Evolutionary conservation across 2,329 filamentous ascomycete species (phyloP), one percentile per base, ranked within the genome.

Genomic region (Ascochyta koolunga): DNA sequence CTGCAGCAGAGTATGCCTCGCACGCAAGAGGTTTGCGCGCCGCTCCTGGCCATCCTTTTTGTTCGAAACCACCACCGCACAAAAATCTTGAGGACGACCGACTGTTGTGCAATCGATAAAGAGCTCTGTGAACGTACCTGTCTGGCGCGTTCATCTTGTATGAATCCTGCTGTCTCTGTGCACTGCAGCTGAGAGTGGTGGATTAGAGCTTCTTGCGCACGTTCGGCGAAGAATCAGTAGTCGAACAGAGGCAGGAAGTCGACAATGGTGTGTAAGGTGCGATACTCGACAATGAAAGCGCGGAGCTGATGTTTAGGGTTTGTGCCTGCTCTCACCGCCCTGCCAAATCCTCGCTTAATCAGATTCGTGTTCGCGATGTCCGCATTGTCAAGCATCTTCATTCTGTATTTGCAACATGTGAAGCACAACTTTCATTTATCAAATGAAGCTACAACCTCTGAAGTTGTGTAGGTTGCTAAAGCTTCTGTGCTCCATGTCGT

Each of bases 81-180:
- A 22, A 5, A 4, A 13, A 3, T 33, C 8, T 11, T 5, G 7
- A 19, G 27, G 19, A 7, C 6, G 13, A 38, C 7, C 36, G 19
- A 19, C 16, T 29, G 13, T 10, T 16, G 5, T 25, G 13, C 18
- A 13, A 15, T 25, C 19, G 35, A 15, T 16, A 32, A 44, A 16
- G 18, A 15, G 21, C 8, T 13, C 7, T 10, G 2, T 15, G 9
- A 40, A 50, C 70, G 18, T 70, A 74, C 72, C 72, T 69, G 50
- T 75, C 72, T 40, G 72, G 72, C 36, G 72, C 72, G 69, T 75
- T 75, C 72, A 75, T 75, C 3, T 25, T 71, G 62, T 27, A 13
- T 46, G 22, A 44, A n/a, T 19, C 22, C n/a, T 43, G n/a, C 43
- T 52, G 44, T 48, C 48, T 50, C 48, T 42, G 40, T 35, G 35